phyloP scores from a whole-genome alignment of 164 flowering plant genomes.

The Chloranthus sessilifolius region DNA sequence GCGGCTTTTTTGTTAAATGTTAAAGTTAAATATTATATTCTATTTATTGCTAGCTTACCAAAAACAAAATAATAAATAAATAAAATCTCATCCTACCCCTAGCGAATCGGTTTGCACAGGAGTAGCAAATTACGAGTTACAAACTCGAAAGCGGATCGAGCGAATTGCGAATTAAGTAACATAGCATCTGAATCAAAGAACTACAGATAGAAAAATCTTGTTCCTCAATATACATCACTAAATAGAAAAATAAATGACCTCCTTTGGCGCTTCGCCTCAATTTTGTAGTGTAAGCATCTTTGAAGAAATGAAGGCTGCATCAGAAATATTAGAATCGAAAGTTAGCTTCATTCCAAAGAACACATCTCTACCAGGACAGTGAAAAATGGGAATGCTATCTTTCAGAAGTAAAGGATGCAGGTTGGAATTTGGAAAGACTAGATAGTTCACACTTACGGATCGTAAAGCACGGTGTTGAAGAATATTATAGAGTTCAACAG shows the following conservation, averaged over 20 bases:
- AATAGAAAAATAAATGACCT: slow-evolving; percentile 32
- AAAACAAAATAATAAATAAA: no score
- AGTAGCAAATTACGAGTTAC: no score
- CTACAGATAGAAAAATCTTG: no score
- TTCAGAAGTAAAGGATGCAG: neutral
- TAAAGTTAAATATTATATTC: no score
- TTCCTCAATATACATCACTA: no score
- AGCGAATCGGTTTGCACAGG: no score
- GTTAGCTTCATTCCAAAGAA: neutral
- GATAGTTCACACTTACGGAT: slow-evolving; percentile 54
- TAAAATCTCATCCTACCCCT: no score
- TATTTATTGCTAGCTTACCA: no score
- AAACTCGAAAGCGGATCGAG: no score
- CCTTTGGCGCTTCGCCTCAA: slow-evolving; percentile 58
- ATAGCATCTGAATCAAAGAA: no score
- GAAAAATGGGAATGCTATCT: neutral
- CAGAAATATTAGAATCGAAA: slow-evolving; percentile 15
- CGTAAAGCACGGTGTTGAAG: slow-evolving; percentile 79
- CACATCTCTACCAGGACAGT: neutral
- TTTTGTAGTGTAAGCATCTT: slow-evolving; percentile 76
- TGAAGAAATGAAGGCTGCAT: slow-evolving; percentile 83
- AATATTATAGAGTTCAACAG: slow-evolving; percentile 95
- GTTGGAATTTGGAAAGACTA: neutral
- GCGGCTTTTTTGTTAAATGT: no score
- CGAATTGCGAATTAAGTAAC: no score